Percentiles rank a stretch among this genome's conserved stretches.
phyloP scores from a whole-genome alignment of 352 stramenopile species.

The Pythium periplocum region DNA sequence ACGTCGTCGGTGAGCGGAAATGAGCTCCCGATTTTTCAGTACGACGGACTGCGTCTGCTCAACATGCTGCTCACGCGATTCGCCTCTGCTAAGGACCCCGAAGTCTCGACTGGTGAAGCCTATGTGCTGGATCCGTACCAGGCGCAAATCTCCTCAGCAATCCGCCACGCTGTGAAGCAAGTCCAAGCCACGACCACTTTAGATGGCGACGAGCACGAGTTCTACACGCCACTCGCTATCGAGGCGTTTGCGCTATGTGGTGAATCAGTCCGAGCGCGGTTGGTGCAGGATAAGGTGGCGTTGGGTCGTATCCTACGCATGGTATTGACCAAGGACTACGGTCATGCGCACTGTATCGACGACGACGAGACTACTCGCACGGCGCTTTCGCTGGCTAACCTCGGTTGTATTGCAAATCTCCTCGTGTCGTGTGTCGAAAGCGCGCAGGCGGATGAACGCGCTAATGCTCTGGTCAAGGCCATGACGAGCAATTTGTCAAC shows the following conservation, averaged over 20 bases:
- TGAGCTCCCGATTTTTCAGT: conserved; percentile 79
- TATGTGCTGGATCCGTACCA: conserved; percentile 78
- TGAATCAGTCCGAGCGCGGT: conserved; percentile 35
- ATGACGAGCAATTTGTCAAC: conserved; percentile 43
- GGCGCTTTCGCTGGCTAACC: conserved; percentile 52
- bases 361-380: conserved; percentile 53
- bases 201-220: conserved; percentile 20
- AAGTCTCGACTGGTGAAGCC: conserved; percentile 45
- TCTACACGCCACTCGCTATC: conserved; percentile 65
- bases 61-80: conserved; percentile 66
- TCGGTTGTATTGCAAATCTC: conserved; percentile 54
- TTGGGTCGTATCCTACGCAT: conserved; percentile 61
- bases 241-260: conserved; percentile 64
- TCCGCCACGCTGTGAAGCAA: conserved; percentile 75
- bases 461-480: conserved; percentile 44
- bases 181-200: conserved; percentile 6
- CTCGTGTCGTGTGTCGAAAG: conserved; percentile 35
- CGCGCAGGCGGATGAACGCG: conserved; percentile 20
- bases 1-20: conserved; percentile 63
- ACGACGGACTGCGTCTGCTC: conserved; percentile 54
- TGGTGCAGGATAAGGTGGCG: conserved; percentile 72
- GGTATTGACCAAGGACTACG: conserved; percentile 51
- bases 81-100: conserved; percentile 48
- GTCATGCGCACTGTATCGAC: conserved; percentile 47
- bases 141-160: conserved; percentile 73